These are phyloP conservation scores for Neltuma alba DNA, from an alignment of 306 rosid genomes.

Conservation along the genomic window DNA sequence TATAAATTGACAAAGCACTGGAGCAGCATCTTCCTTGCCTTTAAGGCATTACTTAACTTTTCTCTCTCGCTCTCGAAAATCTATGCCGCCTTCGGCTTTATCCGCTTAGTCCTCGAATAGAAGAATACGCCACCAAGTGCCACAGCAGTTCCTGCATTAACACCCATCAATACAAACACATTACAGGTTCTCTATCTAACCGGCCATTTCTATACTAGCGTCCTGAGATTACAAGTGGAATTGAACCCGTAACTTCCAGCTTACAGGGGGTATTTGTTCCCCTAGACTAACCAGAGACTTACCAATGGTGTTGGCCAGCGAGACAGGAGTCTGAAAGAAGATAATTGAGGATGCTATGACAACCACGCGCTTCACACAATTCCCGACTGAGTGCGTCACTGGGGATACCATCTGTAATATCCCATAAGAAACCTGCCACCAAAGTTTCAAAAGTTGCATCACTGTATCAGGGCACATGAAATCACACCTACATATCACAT, in stretches of 20 bases:
- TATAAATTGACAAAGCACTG: not conserved
- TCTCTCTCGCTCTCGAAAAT: not conserved
- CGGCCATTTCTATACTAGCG: too few relatives aligned
- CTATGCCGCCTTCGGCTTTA: conserved; percentile 47
- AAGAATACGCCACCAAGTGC: conserved; percentile 78
- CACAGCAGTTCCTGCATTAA: conserved; percentile 62
- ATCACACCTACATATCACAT: not conserved
- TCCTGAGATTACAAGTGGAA: too few relatives aligned
- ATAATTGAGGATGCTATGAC: conserved; percentile 68
- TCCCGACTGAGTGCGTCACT: conserved; percentile 75
- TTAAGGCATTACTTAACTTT: not conserved
- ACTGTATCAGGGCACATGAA: not conserved
- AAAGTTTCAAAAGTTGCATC: not conserved
- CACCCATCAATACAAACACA: not conserved
- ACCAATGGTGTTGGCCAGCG: conserved; percentile 61
- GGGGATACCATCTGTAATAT: conserved; percentile 71
- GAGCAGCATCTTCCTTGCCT: not conserved
- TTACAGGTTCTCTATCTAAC: not conserved
- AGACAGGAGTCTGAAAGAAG: conserved; percentile 66
- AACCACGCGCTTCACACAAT: conserved; percentile 72
- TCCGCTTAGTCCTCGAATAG: conserved; percentile 65
- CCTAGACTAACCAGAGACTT: conserved; percentile 5
- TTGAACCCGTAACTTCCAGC: too few relatives aligned
- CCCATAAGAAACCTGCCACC: conserved; percentile 65
- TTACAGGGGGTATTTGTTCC: too few relatives aligned